phyloP scores from a whole-genome alignment of 139 green algal species.

The Coelastrella sp. region DNA sequence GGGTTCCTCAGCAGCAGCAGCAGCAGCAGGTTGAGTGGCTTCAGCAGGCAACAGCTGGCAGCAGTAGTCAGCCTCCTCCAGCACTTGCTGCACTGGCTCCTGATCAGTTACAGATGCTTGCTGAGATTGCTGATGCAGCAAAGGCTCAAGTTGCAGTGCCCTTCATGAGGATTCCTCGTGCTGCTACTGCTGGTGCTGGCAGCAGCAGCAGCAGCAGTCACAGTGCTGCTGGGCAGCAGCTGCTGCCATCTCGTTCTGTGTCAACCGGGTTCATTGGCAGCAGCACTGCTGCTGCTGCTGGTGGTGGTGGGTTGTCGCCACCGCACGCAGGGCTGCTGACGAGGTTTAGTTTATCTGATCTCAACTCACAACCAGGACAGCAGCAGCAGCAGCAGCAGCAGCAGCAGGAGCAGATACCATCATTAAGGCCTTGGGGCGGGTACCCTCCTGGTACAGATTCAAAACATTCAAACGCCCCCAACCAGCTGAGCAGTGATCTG shows the following conservation, averaged over 20 bases:
- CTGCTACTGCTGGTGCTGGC: background rate
- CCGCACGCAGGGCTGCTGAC: no score
- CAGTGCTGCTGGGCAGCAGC: background rate
- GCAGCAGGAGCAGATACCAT: background rate
- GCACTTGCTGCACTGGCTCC: background rate
- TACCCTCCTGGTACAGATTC: no score
- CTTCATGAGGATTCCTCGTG: background rate
- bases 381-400: no score
- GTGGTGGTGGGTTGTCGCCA: no score
- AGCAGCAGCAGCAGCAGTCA: constrained; percentile 24
- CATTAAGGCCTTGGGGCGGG: background rate
- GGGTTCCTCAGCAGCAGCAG: background rate
- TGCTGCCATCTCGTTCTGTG: no score
- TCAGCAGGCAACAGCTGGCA: background rate
- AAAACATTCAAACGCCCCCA: no score
- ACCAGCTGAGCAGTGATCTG: no score
- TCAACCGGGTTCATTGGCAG: no score
- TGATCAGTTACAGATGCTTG: constrained; percentile 38
- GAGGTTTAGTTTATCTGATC: no score
- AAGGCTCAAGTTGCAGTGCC: constrained; percentile 31
- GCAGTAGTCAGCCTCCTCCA: background rate
- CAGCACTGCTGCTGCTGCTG: constrained; percentile 6
- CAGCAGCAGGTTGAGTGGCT: constrained; percentile 25
- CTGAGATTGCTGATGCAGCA: constrained; percentile 33
- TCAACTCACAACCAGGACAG: no score